Evolutionary conservation across 495 filamentous ascomycete genomes (phyloP).

Genomic region (Lichenothelia convexa): DNA sequence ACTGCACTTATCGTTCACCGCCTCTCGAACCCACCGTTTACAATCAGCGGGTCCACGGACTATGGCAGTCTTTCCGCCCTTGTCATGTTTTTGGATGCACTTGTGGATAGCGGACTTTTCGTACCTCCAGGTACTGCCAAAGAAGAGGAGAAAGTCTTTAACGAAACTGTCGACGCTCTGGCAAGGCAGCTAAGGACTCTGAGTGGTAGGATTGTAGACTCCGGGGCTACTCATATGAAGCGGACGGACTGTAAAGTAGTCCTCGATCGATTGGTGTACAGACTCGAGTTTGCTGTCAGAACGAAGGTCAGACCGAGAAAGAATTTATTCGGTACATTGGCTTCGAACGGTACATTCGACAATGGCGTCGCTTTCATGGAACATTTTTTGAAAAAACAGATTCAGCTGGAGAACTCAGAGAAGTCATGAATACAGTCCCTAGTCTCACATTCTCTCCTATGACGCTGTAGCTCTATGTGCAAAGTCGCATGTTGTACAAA

Average conservation of each 20-base stretch:
- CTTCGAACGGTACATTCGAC: no score
- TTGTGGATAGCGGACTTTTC: constrained; percentile 45
- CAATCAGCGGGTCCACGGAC: constrained; percentile 37
- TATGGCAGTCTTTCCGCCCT: constrained; percentile 46
- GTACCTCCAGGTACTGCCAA: constrained; percentile 10
- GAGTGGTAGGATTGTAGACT: constrained; percentile 53
- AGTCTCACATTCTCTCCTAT: no score
- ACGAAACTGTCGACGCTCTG: constrained; percentile 49
- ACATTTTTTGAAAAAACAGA: no score
- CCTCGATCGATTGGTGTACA: constrained; percentile 51
- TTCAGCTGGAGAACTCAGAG: no score
- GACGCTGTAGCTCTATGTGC: no score
- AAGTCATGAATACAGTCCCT: no score
- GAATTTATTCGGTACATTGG: constrained; percentile 36
- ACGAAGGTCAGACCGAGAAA: constrained; percentile 42
- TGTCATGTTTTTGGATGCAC: constrained; percentile 49
- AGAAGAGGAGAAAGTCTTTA: constrained; percentile 35
- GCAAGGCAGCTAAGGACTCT: constrained; percentile 42
- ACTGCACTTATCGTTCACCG: constrained; percentile 4
- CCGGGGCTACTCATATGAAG: constrained; percentile 50
- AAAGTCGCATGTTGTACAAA: no score
- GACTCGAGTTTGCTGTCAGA: constrained; percentile 51
- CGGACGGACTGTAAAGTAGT: constrained; percentile 55
- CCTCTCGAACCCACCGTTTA: constrained; percentile 20
- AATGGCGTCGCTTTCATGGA: no score